phyloP scores from a whole-genome alignment of 768 basidiomycete genomes.

The Porpolomopsis calyptriformis region DNA sequence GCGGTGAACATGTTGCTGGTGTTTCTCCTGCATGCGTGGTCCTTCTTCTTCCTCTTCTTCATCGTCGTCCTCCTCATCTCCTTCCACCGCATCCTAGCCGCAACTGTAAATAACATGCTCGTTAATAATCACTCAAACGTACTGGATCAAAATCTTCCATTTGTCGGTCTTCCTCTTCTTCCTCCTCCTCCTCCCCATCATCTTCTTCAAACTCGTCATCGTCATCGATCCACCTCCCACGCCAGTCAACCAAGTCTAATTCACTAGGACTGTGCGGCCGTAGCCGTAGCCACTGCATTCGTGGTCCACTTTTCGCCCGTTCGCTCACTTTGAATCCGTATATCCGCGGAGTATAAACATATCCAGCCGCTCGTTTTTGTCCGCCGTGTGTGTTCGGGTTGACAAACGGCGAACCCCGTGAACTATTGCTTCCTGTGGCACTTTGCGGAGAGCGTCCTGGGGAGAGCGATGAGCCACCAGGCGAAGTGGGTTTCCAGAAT shows the following conservation, averaged over 20 bases:
- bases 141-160: slow-evolving; percentile 87
- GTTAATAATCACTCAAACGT: slow-evolving; percentile 16
- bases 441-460: slow-evolving; percentile 37
- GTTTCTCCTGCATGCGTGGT: slow-evolving; percentile 21
- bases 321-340: slow-evolving; percentile 98
- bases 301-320: slow-evolving; percentile 84
- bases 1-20: slow-evolving; percentile 15
- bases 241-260: slow-evolving; percentile 81
- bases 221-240: slow-evolving; percentile 76
- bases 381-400: slow-evolving; percentile 88
- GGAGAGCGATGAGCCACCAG: slow-evolving; percentile 42
- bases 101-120: not conserved
- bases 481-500: slow-evolving; percentile 67
- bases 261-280: slow-evolving; percentile 74
- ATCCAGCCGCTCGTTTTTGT: slow-evolving; percentile 78
- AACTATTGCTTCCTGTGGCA: slow-evolving; percentile 37
- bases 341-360: slow-evolving; percentile 84
- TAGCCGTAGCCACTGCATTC: slow-evolving; percentile 94
- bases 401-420: slow-evolving; percentile 49
- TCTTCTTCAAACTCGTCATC: slow-evolving; percentile 52
- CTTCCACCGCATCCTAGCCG: slow-evolving; percentile 39
- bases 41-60: slow-evolving; percentile 55
- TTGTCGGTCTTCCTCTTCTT: slow-evolving; percentile 61
- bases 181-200: slow-evolving; percentile 62
- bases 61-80: slow-evolving; percentile 47